Evolutionary conservation across 1,284 basidiomycete genomes (phyloP).

Genomic region (Heliocybe sulcata): DNA sequence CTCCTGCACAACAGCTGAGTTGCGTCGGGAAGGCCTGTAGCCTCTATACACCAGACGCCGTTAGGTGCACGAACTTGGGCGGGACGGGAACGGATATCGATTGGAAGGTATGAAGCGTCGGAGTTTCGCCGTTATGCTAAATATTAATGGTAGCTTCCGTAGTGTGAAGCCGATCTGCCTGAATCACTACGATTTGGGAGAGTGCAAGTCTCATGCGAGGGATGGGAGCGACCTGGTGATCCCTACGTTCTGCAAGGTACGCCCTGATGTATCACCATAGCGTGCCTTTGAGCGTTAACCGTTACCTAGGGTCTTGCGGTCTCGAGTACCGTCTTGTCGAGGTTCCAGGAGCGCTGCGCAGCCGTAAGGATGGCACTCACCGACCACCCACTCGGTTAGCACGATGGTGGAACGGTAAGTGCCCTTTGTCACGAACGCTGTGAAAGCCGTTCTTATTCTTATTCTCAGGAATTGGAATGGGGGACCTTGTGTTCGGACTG

Average conservation of each 20-base stretch:
- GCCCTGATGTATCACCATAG: conserved; percentile 10
- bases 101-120: conserved; percentile 62
- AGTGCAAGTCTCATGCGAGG: conserved; percentile 84
- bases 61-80: conserved; percentile 78
- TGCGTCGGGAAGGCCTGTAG: conserved; percentile 79
- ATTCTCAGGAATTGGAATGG: too few species aligned
- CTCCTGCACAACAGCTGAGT: conserved; percentile 68
- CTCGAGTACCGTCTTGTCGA: conserved; percentile 75
- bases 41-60: conserved; percentile 75
- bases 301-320: conserved; percentile 65
- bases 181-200: conserved; percentile 73
- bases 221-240: conserved; percentile 78
- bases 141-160: conserved; percentile 1
- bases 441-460: conserved; percentile 5
- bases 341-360: conserved; percentile 43
- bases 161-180: conserved; percentile 90
- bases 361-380: conserved; percentile 12
- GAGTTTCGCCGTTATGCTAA: neutral
- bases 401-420: conserved; percentile 15
- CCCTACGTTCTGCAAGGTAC: conserved; percentile 78
- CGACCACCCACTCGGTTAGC: conserved; percentile 12
- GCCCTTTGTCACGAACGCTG: conserved; percentile 5
- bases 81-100: conserved; percentile 71
- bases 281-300: conserved; percentile 1
- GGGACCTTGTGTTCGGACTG: conserved; percentile 39